Evolutionary conservation across 768 basidiomycete genomes (phyloP).

Genomic region (Amanita fuliginea): DNA sequence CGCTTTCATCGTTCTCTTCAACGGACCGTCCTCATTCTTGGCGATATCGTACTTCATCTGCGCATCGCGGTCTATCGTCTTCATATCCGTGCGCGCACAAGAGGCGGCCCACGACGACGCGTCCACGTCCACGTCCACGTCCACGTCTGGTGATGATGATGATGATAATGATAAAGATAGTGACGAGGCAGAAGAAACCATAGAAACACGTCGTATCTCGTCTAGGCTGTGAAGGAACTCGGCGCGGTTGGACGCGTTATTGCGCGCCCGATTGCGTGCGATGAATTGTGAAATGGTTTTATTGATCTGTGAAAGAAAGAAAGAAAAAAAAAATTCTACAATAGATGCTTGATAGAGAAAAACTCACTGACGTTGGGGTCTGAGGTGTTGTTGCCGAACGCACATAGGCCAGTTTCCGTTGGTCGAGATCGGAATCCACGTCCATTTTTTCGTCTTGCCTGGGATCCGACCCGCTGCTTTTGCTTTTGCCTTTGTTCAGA

Average conservation of each 20-base stretch:
- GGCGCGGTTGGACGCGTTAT: conserved; percentile 64
- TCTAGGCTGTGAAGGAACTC: conserved; percentile 59
- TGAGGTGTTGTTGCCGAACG: conserved; percentile 36
- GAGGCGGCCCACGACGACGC: conserved; percentile 26
- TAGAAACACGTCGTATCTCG: conserved; percentile 40
- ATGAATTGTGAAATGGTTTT: conserved; percentile 65
- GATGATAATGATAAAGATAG: no score
- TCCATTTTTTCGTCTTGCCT: not conserved
- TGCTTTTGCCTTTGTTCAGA: not conserved
- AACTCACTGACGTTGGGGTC: conserved; percentile 50
- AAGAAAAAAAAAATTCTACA: no score
- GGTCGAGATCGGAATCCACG: conserved; percentile 30
- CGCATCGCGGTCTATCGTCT: conserved; percentile 54
- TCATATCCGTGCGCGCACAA: conserved; percentile 70
- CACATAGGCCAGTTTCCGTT: conserved; percentile 57
- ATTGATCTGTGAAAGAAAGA: conserved; percentile 34
- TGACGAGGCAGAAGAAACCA: conserved; percentile 22
- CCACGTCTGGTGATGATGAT: no score
- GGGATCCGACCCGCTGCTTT: not conserved
- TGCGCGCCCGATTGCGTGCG: conserved; percentile 57
- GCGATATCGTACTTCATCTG: conserved; percentile 86
- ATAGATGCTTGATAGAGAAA: not conserved
- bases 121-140: no score
- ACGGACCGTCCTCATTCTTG: conserved; percentile 72
- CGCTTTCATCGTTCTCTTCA: conserved; percentile 47